Conservation (phyloP, 768 basidiomycete species). For the Dentipellis sp. region DNA sequence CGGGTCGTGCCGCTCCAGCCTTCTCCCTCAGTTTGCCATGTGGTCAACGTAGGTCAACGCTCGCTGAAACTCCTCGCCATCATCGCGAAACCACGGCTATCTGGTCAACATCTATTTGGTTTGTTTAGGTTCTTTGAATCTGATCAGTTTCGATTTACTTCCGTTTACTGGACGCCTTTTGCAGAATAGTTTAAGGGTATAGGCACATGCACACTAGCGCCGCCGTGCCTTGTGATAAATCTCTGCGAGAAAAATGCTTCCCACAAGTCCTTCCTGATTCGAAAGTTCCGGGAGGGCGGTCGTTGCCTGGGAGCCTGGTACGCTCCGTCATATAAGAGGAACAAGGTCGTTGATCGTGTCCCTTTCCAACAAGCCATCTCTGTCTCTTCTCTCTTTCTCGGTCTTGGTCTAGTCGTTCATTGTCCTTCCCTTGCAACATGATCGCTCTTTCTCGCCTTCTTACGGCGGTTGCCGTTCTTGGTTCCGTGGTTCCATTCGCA, state of each 20-base stretch:
- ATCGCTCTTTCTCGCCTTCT: slow-evolving; percentile 25
- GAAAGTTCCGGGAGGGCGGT: not conserved
- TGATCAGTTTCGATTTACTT: no score
- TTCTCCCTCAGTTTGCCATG: no score
- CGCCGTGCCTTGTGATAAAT: no score
- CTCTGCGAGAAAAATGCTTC: not conserved
- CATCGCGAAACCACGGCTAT: no score
- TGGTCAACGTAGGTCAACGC: no score
- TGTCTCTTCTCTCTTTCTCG: slow-evolving; percentile 15
- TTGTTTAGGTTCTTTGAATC: no score
- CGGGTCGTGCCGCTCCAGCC: no score
- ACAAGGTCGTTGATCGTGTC: not conserved
- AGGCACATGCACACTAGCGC: no score
- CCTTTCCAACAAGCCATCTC: not conserved
- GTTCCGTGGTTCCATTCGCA: slow-evolving; percentile 24
- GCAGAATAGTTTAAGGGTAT: no score
- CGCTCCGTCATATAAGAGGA: not conserved
- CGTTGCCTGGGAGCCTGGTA: not conserved
- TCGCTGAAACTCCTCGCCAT: no score
- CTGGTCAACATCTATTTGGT: no score
- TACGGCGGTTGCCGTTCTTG: slow-evolving; percentile 24
- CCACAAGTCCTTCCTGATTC: not conserved
- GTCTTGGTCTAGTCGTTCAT: slow-evolving; percentile 22
- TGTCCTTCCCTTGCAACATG: slow-evolving; percentile 24
- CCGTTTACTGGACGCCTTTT: no score